Evolutionary conservation across 2,329 filamentous ascomycete genomes (phyloP).

Genomic region (Penicillium sp.): DNA sequence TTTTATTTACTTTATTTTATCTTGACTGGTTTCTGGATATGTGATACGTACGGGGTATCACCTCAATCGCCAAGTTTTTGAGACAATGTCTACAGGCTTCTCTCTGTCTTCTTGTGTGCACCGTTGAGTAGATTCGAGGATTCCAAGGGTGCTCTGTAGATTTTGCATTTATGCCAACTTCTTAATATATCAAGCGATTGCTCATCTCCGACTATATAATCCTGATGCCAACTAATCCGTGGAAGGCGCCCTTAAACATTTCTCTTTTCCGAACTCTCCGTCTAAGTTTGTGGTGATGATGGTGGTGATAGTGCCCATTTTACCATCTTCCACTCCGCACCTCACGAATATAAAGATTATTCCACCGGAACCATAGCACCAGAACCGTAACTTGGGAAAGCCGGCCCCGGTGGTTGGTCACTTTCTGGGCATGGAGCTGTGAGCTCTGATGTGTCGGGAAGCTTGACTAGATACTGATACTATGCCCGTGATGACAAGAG

Average conservation of each 20-base stretch:
- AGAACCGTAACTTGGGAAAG: constrained; percentile 32
- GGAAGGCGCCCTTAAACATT: background rate
- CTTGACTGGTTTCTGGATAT: background rate
- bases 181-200: background rate
- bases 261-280: background rate
- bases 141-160: background rate
- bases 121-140: no score
- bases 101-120: no score
- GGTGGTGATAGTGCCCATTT: constrained; percentile 18
- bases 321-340: constrained; percentile 19
- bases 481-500: no score
- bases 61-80: background rate
- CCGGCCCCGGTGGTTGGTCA: no score
- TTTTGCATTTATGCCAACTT: background rate
- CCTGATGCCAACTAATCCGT: background rate
- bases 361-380: constrained; percentile 27
- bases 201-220: background rate
- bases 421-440: no score
- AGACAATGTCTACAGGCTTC: background rate
- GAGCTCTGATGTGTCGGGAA: no score
- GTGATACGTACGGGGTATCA: background rate
- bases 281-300: no score
- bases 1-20: background rate
- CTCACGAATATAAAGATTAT: constrained; percentile 27
- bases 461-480: no score